Evolutionary conservation across 176 grass and related monocot species (phyloP).

Genomic region (Poa pratensis): DNA sequence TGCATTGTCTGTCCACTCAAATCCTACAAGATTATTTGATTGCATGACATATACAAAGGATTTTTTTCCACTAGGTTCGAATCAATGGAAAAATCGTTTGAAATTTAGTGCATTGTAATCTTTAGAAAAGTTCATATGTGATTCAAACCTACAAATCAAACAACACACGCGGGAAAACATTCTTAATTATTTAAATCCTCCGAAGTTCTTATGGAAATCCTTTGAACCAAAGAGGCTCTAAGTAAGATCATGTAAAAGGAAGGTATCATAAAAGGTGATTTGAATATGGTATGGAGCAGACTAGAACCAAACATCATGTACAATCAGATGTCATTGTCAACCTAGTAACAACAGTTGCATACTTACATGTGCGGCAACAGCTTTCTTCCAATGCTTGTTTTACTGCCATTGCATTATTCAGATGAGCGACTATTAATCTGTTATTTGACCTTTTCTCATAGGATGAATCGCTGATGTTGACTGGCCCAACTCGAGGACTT

Average conservation of each 20-base stretch:
- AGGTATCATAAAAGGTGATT: not conserved
- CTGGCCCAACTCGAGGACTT: slow-evolving; percentile 19
- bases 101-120: not conserved
- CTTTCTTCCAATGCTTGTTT: not conserved
- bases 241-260: not conserved
- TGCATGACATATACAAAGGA: slow-evolving; percentile 4
- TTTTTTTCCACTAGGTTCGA: not conserved
- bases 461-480: slow-evolving; percentile 6
- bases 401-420: not conserved
- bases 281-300: not conserved
- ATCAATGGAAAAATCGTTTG: not conserved
- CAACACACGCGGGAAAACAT: not conserved
- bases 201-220: not conserved
- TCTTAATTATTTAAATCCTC: not conserved
- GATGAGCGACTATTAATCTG: not conserved
- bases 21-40: not conserved
- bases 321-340: not conserved
- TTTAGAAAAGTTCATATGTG: not conserved
- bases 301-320: not conserved
- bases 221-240: not conserved
- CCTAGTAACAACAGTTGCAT: not conserved
- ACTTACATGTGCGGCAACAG: not conserved
- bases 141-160: slow-evolving; percentile 12
- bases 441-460: not conserved
- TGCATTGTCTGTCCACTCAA: not conserved